phyloP scores from a whole-genome alignment of 169 alveolate genomes.

The Plasmodium yoelii region DNA sequence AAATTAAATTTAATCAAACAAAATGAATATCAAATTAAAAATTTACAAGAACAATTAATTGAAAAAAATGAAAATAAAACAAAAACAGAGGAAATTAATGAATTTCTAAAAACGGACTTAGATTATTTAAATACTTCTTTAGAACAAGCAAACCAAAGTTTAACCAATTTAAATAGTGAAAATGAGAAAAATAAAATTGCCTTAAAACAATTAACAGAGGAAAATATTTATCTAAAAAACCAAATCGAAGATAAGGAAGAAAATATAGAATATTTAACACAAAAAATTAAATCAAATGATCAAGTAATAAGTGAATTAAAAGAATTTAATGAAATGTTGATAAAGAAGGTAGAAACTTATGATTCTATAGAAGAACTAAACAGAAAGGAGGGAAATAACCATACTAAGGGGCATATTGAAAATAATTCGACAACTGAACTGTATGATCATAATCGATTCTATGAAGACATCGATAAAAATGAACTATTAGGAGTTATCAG shows the following conservation, averaged over 20 bases:
- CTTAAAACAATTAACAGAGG: constrained; percentile 37
- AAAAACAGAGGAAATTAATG: constrained; percentile 46
- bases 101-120: constrained; percentile 48
- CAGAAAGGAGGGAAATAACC: not conserved
- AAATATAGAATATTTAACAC: constrained; percentile 27
- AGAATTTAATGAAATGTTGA: constrained; percentile 58
- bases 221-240: constrained; percentile 22
- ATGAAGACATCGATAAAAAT: constrained; percentile 23
- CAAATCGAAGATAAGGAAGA: constrained; percentile 31
- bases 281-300: constrained; percentile 24
- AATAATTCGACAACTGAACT: too few relatives aligned
- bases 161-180: constrained; percentile 55
- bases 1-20: constrained; percentile 26
- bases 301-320: constrained; percentile 32
- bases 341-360: constrained; percentile 11
- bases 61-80: constrained; percentile 53
- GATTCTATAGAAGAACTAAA: not conserved
- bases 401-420: not conserved
- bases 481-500: constrained; percentile 38
- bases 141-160: constrained; percentile 50
- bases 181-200: constrained; percentile 27
- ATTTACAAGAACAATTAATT: constrained; percentile 11
- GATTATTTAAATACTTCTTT: constrained; percentile 49
- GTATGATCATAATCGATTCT: not conserved
- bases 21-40: constrained; percentile 40